A percentile compares a stretch with the other conserved stretches of the same genome.
phyloP scores from a whole-genome alignment of 31 red algal species.

The Asparagopsis taxiformis region DNA sequence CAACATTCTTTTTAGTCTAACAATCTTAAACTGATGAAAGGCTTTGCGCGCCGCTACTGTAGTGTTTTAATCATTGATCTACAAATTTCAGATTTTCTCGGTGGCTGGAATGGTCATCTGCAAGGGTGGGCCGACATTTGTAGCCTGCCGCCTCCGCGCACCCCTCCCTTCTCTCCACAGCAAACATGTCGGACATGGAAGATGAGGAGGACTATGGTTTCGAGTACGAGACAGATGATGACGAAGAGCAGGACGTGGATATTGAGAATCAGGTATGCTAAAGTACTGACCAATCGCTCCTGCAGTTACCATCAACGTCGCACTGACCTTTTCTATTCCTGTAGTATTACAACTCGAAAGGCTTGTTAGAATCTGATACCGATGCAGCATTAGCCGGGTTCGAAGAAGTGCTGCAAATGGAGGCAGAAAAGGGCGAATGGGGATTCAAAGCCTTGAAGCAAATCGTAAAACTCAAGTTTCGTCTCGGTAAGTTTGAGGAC shows the following conservation, averaged over 20 bases:
- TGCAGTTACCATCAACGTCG: no score
- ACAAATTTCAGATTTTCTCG: no score
- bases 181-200: constrained; percentile 80
- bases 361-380: constrained; percentile 77
- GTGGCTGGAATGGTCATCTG: no score
- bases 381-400: constrained; percentile 70
- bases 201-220: constrained; percentile 99
- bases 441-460: constrained; percentile 99
- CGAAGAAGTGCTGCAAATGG: constrained; percentile 92
- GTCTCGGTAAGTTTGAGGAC: constrained; percentile 66
- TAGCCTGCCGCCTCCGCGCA: no score
- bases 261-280: constrained; percentile 90
- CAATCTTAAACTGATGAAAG: no score
- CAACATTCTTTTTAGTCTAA: no score
- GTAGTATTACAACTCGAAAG: constrained; percentile 93
- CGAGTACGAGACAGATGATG: constrained; percentile 95
- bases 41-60: no score
- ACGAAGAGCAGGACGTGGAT: constrained; percentile 94
- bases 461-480: constrained; percentile 92
- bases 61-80: no score
- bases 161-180: no score
- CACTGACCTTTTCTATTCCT: not conserved
- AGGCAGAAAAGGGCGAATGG: constrained; percentile 93
- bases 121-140: no score
- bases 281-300: no score